Evolutionary conservation across 129 eudicot genomes (phyloP), one percentile per base, ranked within the genome.

Genomic region (Flaveria sonorensis): DNA sequence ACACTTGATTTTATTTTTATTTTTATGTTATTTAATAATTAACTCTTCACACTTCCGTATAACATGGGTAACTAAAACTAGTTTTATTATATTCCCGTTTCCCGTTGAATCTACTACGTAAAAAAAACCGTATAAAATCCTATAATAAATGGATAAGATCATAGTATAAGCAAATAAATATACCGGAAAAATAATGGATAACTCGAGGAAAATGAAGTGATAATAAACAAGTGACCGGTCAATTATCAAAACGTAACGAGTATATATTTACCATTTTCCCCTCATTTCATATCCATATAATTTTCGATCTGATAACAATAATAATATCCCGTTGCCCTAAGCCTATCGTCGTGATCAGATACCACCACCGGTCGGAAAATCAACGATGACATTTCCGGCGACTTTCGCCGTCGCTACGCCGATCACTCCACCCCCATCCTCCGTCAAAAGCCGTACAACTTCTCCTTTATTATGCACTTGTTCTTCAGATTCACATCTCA

Each of bases 351-450:
- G 14, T 32, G 13, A 11, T 28, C 51, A 66, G 2, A 6, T 16
- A 62, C 43, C n/a, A 26, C 19, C 12, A 42, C 59, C 71, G 19
- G 62, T 79, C 83, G 73, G 73, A 74, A 65, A 42, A 52, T 72
- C 1, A 73, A 42, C 13, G 55, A 85, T 85, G 89, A 75, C 89
- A 65, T 78, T 81, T 64, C 75, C 76, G 74, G 76, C 89, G 52
- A 47, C 59, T 1, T 28, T 78, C 82, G 81, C 82, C 76, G 67
- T 82, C 68, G 74, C 73, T 43, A 53, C 71, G 15, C 30, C 83
- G n/a, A 32, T 78, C 45, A 81, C 68, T 65, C 53, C 5, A 24
- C 1, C 67, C 3, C 26, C 48, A 1, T 40, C 71, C 30, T 7
- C 56, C 40, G 23, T 55, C 62, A 76, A 40, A 0, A 71, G 18